These are phyloP conservation scores for Pichia scutulata DNA, from an alignment of 805 yeast species.

Conservation along the genomic window DNA sequence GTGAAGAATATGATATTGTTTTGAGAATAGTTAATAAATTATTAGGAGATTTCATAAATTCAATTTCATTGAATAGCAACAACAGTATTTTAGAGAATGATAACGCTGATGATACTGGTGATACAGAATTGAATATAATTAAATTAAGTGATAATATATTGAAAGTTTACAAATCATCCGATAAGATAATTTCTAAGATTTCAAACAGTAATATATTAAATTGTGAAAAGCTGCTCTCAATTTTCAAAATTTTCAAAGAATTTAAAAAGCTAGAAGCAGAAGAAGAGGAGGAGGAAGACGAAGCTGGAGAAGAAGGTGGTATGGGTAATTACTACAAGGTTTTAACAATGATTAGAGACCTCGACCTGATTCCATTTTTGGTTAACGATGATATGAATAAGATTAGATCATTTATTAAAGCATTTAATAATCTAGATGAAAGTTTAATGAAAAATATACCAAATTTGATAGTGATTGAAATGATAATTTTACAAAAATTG, in stretches of 20 bases:
- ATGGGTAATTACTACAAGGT: constrained; percentile 28
- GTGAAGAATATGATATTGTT: constrained; percentile 82
- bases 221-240: constrained; percentile 52
- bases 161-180: constrained; percentile 44
- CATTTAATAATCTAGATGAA: constrained; percentile 56
- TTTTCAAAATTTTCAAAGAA: constrained; percentile 58
- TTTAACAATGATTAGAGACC: constrained; percentile 35
- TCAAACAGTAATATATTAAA: constrained; percentile 53
- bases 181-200: constrained; percentile 51
- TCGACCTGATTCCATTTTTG: constrained; percentile 61
- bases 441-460: constrained; percentile 75
- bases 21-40: constrained; percentile 64
- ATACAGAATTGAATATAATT: constrained; percentile 41
- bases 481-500: constrained; percentile 62
- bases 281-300: neutral
- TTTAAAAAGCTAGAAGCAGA: constrained; percentile 9
- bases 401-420: constrained; percentile 61
- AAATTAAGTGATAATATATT: constrained; percentile 39
- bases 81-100: constrained; percentile 16
- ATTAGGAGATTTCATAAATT: constrained; percentile 68
- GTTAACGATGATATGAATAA: constrained; percentile 41
- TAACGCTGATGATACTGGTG: constrained; percentile 17
- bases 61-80: constrained; percentile 41
- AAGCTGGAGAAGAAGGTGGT: neutral
- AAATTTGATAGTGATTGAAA: constrained; percentile 65